Conservation (phyloP, 2,329 filamentous ascomycete species). For the Ilyonectria robusta region DNA sequence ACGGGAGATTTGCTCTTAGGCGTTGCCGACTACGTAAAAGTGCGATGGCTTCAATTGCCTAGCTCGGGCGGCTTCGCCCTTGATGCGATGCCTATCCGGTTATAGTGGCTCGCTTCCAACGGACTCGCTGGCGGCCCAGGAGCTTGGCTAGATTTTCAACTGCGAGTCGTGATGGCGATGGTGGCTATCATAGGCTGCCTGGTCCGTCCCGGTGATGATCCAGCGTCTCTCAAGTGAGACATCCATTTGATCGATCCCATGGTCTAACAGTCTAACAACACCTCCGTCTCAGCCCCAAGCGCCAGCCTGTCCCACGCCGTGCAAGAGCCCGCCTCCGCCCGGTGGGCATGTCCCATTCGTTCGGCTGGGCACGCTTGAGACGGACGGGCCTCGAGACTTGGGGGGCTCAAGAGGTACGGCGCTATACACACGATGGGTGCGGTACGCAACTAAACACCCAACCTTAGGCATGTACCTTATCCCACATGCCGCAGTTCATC, state of each 20-base stretch:
- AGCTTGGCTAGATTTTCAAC: conserved; percentile 8
- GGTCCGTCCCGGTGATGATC: conserved; percentile 17
- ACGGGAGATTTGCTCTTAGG: conserved; percentile 37
- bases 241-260: conserved; percentile 29
- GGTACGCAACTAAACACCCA: conserved; percentile 11
- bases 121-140: conserved; percentile 11
- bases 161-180: conserved; percentile 24
- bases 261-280: conserved; percentile 15
- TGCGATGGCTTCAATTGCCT: conserved; percentile 18
- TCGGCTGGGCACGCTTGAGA: conserved; percentile 24
- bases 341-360: conserved; percentile 31
- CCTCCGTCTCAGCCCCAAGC: conserved; percentile 29
- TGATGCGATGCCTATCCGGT: conserved; percentile 16
- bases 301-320: conserved; percentile 14
- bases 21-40: conserved; percentile 17
- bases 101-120: conserved; percentile 7
- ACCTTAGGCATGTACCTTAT: conserved; percentile 31
- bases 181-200: conserved; percentile 29
- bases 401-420: conserved; percentile 4
- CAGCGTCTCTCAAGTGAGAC: conserved; percentile 36
- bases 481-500: conserved; percentile 35
- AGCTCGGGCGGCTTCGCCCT: conserved; percentile 14
- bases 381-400: conserved; percentile 14
- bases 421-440: conserved; percentile 13
- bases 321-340: conserved; percentile 42